A percentile compares a stretch with the other conserved stretches of the same genome.
phyloP scores from a whole-genome alignment of 345 rosid species.

The Boechera retrofracta region DNA sequence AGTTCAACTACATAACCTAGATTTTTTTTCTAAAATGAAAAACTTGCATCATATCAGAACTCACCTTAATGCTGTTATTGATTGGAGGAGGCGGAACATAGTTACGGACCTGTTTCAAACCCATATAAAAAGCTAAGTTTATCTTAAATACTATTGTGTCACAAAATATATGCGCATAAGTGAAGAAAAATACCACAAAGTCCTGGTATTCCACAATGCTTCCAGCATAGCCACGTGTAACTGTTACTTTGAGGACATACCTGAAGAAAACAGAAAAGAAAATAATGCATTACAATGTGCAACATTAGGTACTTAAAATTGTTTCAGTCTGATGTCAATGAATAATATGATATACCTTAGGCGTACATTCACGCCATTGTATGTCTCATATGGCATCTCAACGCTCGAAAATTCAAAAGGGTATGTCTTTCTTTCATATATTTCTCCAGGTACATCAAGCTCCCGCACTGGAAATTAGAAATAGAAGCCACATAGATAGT shows the following conservation, averaged over 20 bases:
- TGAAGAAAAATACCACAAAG: slow-evolving; percentile 67
- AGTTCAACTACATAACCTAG: not conserved
- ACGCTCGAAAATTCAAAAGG: slow-evolving; percentile 93
- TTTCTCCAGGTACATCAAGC: slow-evolving; percentile 95
- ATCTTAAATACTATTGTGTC: slow-evolving; percentile 11
- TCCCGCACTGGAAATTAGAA: slow-evolving; percentile 76
- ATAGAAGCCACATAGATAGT: slow-evolving; percentile 16
- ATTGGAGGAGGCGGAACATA: slow-evolving; percentile 75
- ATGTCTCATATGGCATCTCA: slow-evolving; percentile 97
- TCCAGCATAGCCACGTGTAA: slow-evolving; percentile 89
- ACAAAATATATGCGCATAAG: not conserved
- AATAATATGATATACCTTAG: slow-evolving; percentile 63
- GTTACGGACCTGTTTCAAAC: slow-evolving; percentile 74
- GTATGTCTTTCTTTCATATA: slow-evolving; percentile 85
- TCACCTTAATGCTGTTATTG: slow-evolving; percentile 94
- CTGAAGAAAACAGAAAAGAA: slow-evolving; percentile 47
- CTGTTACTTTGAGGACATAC: slow-evolving; percentile 93
- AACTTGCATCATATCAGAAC: slow-evolving; percentile 23
- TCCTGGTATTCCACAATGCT: slow-evolving; percentile 94
- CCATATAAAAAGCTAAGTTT: slow-evolving; percentile 5
- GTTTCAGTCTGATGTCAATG: slow-evolving; percentile 7
- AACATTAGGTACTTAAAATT: not conserved
- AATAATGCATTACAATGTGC: slow-evolving; percentile 4
- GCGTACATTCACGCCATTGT: slow-evolving; percentile 91
- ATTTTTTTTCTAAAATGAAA: not conserved